Evolutionary conservation across 345 rosid genomes (phyloP).

Genomic region (Sisymbrium altissimum): DNA sequence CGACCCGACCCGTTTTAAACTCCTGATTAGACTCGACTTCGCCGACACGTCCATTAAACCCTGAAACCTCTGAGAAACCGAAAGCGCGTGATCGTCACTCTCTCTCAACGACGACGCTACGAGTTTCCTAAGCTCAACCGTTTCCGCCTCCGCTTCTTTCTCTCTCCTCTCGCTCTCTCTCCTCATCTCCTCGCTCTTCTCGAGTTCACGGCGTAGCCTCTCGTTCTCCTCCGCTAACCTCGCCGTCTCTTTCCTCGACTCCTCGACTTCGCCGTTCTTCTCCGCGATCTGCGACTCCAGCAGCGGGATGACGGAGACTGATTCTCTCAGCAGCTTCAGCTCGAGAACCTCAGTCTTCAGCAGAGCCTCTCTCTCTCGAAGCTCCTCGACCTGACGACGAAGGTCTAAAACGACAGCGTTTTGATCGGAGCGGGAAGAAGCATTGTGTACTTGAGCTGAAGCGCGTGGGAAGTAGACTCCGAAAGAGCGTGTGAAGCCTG

Average conservation of each 20-base stretch:
- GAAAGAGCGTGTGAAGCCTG: constrained; percentile 64
- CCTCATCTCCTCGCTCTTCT: constrained; percentile 27
- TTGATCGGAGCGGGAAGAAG: constrained; percentile 45
- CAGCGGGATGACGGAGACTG: constrained; percentile 68
- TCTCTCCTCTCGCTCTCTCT: constrained; percentile 40
- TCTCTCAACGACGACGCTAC: constrained; percentile 34
- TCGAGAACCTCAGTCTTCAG: constrained; percentile 74
- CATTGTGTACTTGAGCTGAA: constrained; percentile 87
- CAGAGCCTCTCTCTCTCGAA: constrained; percentile 64
- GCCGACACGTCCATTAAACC: constrained; percentile 56
- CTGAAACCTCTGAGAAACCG: constrained; percentile 72
- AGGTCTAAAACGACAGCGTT: constrained; percentile 57
- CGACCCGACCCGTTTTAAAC: constrained; percentile 44
- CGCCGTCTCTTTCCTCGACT: constrained; percentile 32
- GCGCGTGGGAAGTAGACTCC: constrained; percentile 94
- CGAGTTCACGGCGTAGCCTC: constrained; percentile 33
- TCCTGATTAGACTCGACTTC: constrained; percentile 50
- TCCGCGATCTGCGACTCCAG: constrained; percentile 52
- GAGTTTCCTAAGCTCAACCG: constrained; percentile 48
- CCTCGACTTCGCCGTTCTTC: constrained; percentile 45
- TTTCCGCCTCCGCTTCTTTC: constrained; percentile 49
- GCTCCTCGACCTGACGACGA: constrained; percentile 68
- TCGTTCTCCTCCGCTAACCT: constrained; percentile 48
- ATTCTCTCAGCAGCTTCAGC: constrained; percentile 63
- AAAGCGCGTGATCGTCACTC: constrained; percentile 43